Percentiles rank a stretch among this genome's conserved stretches.
phyloP scores from a whole-genome alignment of 305 asterid genomes.

The Salvia sclarea region DNA sequence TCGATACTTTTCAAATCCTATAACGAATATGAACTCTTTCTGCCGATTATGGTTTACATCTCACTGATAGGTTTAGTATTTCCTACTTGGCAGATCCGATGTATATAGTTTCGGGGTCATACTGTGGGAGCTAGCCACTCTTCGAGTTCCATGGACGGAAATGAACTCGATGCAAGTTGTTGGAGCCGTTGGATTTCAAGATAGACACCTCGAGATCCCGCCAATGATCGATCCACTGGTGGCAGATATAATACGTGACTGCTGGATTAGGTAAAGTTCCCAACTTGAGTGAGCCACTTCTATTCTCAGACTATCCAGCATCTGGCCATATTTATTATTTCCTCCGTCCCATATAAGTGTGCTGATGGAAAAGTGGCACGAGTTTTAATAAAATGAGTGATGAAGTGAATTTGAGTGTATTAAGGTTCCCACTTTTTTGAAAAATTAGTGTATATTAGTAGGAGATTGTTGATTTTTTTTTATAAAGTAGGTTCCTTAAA shows the following conservation, averaged over 20 bases:
- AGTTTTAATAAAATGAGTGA: too few species aligned
- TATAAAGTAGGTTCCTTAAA: too few species aligned
- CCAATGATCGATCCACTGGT: constrained; percentile 69
- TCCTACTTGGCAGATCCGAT: constrained; percentile 67
- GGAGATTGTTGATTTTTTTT: too few species aligned
- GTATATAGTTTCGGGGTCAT: constrained; percentile 96
- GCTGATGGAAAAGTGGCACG: too few species aligned
- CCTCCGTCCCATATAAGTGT: too few species aligned
- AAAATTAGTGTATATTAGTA: too few species aligned
- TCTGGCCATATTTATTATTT: not conserved
- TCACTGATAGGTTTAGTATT: constrained; percentile 2
- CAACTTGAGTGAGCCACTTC: not conserved
- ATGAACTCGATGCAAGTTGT: constrained; percentile 99
- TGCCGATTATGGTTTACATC: not conserved
- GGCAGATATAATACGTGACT: constrained; percentile 75
- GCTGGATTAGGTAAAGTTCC: constrained; percentile 69
- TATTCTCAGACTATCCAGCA: not conserved
- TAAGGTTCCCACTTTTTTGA: too few species aligned
- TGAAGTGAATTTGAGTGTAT: too few species aligned
- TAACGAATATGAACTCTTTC: not conserved
- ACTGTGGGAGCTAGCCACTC: constrained; percentile 95
- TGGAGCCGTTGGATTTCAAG: constrained; percentile 98
- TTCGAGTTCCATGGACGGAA: constrained; percentile 89
- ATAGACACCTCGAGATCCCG: constrained; percentile 77
- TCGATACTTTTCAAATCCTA: constrained; percentile 2